phyloP scores from a whole-genome alignment of 345 rosid genomes.

The Bruguiera gymnorhiza region DNA sequence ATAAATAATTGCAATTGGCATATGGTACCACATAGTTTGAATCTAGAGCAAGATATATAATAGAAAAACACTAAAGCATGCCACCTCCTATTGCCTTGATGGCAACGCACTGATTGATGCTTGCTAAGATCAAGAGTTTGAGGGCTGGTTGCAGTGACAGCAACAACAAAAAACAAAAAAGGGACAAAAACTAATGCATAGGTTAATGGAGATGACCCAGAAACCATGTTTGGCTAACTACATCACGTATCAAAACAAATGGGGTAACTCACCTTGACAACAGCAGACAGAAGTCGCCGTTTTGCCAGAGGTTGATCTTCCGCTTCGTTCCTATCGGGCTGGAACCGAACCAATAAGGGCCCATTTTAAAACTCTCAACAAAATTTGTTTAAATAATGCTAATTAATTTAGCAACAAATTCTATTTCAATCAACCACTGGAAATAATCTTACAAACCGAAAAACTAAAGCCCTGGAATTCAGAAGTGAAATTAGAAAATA shows the following conservation, averaged over 20 bases:
- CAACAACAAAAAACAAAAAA: no score
- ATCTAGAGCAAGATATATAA: neutral
- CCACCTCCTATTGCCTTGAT: no score
- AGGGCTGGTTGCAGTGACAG: no score
- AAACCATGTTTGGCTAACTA: no score
- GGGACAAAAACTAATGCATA: no score
- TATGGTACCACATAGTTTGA: neutral
- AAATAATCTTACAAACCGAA: neutral
- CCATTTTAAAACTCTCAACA: neutral
- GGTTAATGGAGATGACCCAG: no score
- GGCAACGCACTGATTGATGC: no score
- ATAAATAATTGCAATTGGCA: no score
- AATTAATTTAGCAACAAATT: neutral
- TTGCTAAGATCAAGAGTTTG: no score
- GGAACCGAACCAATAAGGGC: conserved; percentile 12
- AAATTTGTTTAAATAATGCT: neutral
- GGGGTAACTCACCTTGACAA: conserved; percentile 64
- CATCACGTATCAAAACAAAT: neutral
- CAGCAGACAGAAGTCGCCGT: conserved; percentile 81
- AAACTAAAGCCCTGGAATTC: neutral
- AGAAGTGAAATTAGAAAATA: neutral
- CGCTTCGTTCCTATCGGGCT: conserved; percentile 67
- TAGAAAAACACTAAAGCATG: neutral
- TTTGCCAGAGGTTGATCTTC: conserved; percentile 91
- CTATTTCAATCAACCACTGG: no score